phyloP scores from a whole-genome alignment of 805 yeast genomes.

The Pichia gijzeniarum region DNA sequence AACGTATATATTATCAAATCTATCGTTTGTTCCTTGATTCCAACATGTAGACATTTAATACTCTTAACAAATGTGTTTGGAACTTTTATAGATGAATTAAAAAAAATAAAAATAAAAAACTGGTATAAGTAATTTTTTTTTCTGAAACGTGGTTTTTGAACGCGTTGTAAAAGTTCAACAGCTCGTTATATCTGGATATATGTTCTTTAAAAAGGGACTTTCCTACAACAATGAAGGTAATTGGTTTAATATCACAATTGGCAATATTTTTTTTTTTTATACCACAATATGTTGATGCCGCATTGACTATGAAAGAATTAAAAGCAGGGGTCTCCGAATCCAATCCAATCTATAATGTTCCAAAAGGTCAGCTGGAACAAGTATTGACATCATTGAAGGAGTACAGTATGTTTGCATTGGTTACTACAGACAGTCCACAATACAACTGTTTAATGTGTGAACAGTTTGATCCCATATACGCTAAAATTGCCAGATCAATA shows the following conservation, averaged over 20 bases:
- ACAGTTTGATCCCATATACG: conserved; percentile 36
- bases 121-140: too few relatives aligned
- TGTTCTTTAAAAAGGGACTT: background rate
- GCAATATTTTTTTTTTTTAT: background rate
- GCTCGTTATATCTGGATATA: background rate
- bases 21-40: conserved; percentile 10
- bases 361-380: conserved; percentile 34
- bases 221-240: background rate
- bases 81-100: background rate
- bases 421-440: conserved; percentile 42
- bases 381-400: conserved; percentile 44
- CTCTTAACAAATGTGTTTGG: background rate
- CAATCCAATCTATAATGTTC: conserved; percentile 22
- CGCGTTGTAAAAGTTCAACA: background rate
- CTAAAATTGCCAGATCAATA: conserved; percentile 39
- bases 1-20: conserved; percentile 13
- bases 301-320: conserved; percentile 4
- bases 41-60: background rate
- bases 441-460: conserved; percentile 45
- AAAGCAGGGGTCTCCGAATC: background rate
- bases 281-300: background rate
- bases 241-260: background rate
- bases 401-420: conserved; percentile 43
- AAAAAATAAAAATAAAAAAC: too few relatives aligned
- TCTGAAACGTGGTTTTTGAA: too few relatives aligned